A percentile compares a stretch with the other conserved stretches of the same genome.
Conservation (phyloP, 2,329 filamentous ascomycete genomes). For the Fusarium sp. region DNA sequence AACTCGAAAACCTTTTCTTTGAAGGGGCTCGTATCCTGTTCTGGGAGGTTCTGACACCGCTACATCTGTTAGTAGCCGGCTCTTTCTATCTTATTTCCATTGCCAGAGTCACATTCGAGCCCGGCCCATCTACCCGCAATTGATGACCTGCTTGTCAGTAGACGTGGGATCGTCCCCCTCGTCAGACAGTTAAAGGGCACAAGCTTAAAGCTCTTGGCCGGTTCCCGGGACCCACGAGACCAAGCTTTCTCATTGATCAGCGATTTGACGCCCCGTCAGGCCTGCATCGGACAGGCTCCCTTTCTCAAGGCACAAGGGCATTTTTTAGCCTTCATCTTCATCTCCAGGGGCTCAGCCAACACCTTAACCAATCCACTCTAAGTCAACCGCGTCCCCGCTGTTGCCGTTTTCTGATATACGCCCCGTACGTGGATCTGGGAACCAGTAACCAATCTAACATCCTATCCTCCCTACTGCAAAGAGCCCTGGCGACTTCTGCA, state of each 20-base stretch:
- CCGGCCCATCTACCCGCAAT: slow-evolving; percentile 40
- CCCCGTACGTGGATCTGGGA: slow-evolving; percentile 39
- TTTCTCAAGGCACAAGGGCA: slow-evolving; percentile 43
- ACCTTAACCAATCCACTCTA: slow-evolving; percentile 33
- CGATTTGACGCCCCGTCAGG: slow-evolving; percentile 45
- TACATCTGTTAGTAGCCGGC: slow-evolving; percentile 16
- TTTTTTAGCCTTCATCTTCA: slow-evolving; percentile 36
- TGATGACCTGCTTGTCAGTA: slow-evolving; percentile 42
- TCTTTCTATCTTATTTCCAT: slow-evolving; percentile 22
- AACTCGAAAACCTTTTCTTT: slow-evolving; percentile 28
- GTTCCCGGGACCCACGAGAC: slow-evolving; percentile 46
- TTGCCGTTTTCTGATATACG: slow-evolving; percentile 35
- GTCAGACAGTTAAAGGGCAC: slow-evolving; percentile 33
- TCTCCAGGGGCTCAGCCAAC: slow-evolving; percentile 41
- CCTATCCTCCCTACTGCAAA: slow-evolving; percentile 40
- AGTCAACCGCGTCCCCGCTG: slow-evolving; percentile 32
- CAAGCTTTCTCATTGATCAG: slow-evolving; percentile 45
- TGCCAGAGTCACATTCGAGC: slow-evolving; percentile 39
- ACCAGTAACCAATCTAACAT: slow-evolving; percentile 36
- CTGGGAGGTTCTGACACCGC: slow-evolving; percentile 21
- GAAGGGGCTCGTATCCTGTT: slow-evolving; percentile 26
- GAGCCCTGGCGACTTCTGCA: slow-evolving; percentile 36
- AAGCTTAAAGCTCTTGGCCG: slow-evolving; percentile 46
- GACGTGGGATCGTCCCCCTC: slow-evolving; percentile 37
- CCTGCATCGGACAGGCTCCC: slow-evolving; percentile 43